Percentiles rank a stretch among this genome's conserved stretches.
Conservation (phyloP, 768 basidiomycete species). For the Glaciozyma martinii region DNA sequence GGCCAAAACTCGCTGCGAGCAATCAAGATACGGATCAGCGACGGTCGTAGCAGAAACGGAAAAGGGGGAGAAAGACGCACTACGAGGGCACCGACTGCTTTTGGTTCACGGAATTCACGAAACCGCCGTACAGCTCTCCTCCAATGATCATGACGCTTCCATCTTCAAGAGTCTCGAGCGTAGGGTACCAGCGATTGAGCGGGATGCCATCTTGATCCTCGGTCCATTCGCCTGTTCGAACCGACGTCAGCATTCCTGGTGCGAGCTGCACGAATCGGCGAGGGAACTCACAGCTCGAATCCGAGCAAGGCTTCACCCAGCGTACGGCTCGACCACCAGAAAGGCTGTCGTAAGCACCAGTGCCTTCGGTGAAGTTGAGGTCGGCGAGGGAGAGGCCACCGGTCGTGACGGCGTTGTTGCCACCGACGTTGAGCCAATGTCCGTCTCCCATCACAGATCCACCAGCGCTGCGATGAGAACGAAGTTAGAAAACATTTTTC, state of each 20-base stretch:
- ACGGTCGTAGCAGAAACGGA: conserved; percentile 61
- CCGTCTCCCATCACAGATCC: conserved; percentile 32
- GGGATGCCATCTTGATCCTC: conserved; percentile 34
- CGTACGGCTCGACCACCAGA: conserved; percentile 44
- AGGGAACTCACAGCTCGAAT: conserved; percentile 53
- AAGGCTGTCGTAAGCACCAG: conserved; percentile 50
- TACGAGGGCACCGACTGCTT: conserved; percentile 67
- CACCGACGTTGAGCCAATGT: conserved; percentile 29
- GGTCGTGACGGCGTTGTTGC: conserved; percentile 30
- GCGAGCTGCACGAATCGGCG: too few species aligned
- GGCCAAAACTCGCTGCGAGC: conserved; percentile 13
- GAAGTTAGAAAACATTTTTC: neutral
- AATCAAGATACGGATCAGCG: conserved; percentile 29
- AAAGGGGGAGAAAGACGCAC: conserved; percentile 50
- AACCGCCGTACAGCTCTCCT: conserved; percentile 50
- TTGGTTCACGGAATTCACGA: conserved; percentile 53
- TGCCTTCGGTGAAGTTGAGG: neutral
- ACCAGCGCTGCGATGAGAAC: conserved; percentile 4
- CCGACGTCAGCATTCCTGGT: conserved; percentile 63
- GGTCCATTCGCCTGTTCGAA: conserved; percentile 47
- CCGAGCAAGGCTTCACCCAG: conserved; percentile 61
- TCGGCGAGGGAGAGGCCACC: conserved; percentile 15
- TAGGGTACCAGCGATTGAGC: conserved; percentile 63
- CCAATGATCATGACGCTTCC: conserved; percentile 65
- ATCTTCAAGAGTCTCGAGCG: conserved; percentile 56